Percentiles rank a stretch among this genome's conserved stretches.
These are phyloP conservation scores for Serpula lacrymans DNA, from an alignment of 768 basidiomycete genomes.

Conservation along the genomic window DNA sequence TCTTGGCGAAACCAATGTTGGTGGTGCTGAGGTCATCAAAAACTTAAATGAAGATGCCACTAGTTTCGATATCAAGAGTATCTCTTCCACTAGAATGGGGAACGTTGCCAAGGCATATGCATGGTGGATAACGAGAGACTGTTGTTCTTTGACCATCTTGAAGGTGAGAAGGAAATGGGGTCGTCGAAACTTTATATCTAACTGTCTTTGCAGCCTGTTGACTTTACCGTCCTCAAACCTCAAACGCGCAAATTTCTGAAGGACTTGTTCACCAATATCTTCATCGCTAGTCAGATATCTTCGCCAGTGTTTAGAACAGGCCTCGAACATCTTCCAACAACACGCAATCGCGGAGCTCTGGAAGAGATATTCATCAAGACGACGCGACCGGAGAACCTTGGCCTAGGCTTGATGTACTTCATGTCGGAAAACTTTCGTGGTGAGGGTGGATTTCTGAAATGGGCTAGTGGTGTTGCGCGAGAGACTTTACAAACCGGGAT, in stretches of 20 bases:
- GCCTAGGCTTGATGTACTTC: slow-evolving; percentile 76
- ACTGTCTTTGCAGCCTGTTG: slow-evolving; percentile 63
- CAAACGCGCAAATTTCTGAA: slow-evolving; percentile 64
- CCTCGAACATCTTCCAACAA: slow-evolving; percentile 33
- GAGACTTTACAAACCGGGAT: slow-evolving; percentile 67
- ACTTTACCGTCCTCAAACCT: slow-evolving; percentile 73
- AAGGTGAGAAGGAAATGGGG: slow-evolving; percentile 53
- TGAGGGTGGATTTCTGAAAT: slow-evolving; percentile 50
- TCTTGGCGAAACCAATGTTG: slow-evolving; percentile 79
- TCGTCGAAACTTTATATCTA: background rate
- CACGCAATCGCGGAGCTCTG: slow-evolving; percentile 54
- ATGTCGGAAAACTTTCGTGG: slow-evolving; percentile 43
- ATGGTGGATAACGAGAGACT: slow-evolving; percentile 92
- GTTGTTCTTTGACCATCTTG: slow-evolving; percentile 67
- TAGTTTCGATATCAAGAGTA: slow-evolving; percentile 42
- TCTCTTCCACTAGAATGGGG: slow-evolving; percentile 53
- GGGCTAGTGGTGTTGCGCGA: slow-evolving; percentile 65
- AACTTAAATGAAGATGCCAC: slow-evolving; percentile 46
- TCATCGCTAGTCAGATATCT: slow-evolving; percentile 71
- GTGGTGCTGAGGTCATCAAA: slow-evolving; percentile 76
- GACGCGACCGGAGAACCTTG: slow-evolving; percentile 58
- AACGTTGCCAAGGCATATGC: slow-evolving; percentile 86
- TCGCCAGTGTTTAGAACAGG: slow-evolving; percentile 56
- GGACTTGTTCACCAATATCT: slow-evolving; percentile 64
- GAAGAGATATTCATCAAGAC: slow-evolving; percentile 82